Evolutionary conservation across 2,329 filamentous ascomycete species (phyloP).

Genomic region (Davidsoniella australis): DNA sequence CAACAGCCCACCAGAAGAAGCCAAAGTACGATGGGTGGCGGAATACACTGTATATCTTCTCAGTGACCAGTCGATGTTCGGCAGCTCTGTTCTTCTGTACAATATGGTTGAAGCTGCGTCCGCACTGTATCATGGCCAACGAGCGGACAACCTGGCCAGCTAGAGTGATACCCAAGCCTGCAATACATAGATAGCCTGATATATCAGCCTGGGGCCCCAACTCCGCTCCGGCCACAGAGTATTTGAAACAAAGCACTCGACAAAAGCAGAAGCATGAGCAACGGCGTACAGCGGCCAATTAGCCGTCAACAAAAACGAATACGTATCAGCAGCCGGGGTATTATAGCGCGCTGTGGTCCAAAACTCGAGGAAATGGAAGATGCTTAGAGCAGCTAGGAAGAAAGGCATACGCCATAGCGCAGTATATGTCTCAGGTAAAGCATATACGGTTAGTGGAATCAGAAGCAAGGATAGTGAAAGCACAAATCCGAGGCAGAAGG

Average conservation of each 20-base stretch:
- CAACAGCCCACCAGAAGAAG: slow-evolving; percentile 97
- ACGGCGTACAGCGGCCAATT: slow-evolving; percentile 77
- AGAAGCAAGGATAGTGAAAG: slow-evolving; percentile 21
- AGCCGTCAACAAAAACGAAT: slow-evolving; percentile 64
- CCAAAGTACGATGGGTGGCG: slow-evolving; percentile 92
- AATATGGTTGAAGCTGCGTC: slow-evolving; percentile 79
- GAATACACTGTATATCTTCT: slow-evolving; percentile 58
- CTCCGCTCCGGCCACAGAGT: slow-evolving; percentile 34
- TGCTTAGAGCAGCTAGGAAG: slow-evolving; percentile 50
- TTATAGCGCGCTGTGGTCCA: slow-evolving; percentile 79
- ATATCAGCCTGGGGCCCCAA: slow-evolving; percentile 25
- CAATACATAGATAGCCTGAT: neutral
- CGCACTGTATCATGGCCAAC: slow-evolving; percentile 78
- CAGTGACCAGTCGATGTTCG: slow-evolving; percentile 66
- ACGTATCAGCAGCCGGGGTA: slow-evolving; percentile 50
- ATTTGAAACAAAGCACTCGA: slow-evolving; percentile 52
- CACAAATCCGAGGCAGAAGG: slow-evolving; percentile 34
- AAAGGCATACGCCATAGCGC: slow-evolving; percentile 44
- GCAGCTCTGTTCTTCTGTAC: slow-evolving; percentile 53
- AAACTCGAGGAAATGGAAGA: slow-evolving; percentile 96
- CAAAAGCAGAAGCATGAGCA: slow-evolving; percentile 58
- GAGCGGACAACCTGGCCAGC: slow-evolving; percentile 61
- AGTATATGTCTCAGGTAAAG: slow-evolving; percentile 19
- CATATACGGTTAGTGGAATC: slow-evolving; percentile 17
- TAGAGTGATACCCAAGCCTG: slow-evolving; percentile 44